Evolutionary conservation across 2,329 filamentous ascomycete species (phyloP).

Genomic region (Xylariaceae sp.): DNA sequence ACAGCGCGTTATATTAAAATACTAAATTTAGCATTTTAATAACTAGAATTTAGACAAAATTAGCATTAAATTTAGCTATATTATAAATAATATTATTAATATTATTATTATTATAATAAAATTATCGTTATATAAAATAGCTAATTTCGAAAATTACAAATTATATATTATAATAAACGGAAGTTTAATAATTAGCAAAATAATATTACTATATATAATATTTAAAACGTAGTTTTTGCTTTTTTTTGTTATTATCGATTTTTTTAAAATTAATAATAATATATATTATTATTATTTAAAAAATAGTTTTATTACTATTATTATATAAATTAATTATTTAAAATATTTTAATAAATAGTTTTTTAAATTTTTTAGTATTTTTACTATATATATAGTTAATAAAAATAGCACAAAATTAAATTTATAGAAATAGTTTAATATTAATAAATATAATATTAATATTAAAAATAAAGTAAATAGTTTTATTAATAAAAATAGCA

Average conservation of each 20-base stretch:
- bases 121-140: not conserved
- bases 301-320: not conserved
- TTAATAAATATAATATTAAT: not conserved
- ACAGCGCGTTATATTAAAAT: not conserved
- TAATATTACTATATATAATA: not conserved
- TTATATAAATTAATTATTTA: not conserved
- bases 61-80: not conserved
- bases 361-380: not conserved
- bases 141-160: not conserved
- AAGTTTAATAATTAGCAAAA: not conserved
- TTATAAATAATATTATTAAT: not conserved
- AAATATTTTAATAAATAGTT: not conserved
- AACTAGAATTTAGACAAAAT: not conserved
- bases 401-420: too few relatives aligned
- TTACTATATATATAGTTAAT: not conserved
- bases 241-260: not conserved
- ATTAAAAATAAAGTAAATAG: not conserved
- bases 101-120: not conserved
- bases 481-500: not conserved
- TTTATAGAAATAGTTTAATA: not conserved
- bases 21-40: not conserved
- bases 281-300: not conserved
- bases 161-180: not conserved
- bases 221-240: not conserved
- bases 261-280: not conserved